These are phyloP conservation scores for Lobosporangium transversale DNA, from an alignment of 192 early-diverging fungal genomes.

Conservation along the genomic window DNA sequence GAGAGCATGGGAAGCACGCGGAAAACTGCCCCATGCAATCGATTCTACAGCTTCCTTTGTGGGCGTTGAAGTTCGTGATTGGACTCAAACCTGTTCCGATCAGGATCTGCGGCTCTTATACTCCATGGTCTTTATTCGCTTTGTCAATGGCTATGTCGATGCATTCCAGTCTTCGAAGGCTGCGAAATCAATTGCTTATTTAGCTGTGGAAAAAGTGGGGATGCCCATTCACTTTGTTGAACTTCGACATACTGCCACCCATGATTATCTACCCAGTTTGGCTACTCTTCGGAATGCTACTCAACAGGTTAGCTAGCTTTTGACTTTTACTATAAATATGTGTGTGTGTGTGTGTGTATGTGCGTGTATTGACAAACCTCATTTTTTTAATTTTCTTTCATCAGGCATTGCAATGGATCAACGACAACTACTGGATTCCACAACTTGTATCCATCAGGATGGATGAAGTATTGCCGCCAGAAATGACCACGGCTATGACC, in stretches of 20 bases:
- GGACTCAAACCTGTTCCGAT: constrained; percentile 36
- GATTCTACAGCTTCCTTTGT: constrained; percentile 72
- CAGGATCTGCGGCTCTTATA: constrained; percentile 63
- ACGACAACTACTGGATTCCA: constrained; percentile 45
- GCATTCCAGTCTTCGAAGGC: constrained; percentile 41
- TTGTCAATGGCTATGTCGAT: constrained; percentile 51
- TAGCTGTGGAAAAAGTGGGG: constrained; percentile 46
- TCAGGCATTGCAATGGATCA: constrained; percentile 50
- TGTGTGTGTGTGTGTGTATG: background rate
- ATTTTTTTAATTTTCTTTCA: background rate
- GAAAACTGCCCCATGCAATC: constrained; percentile 74
- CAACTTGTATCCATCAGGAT: constrained; percentile 37
- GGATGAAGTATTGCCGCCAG: constrained; percentile 21
- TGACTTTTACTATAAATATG: background rate
- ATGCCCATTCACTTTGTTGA: constrained; percentile 50
- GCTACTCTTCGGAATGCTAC: constrained; percentile 37
- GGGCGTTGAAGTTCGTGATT: constrained; percentile 65
- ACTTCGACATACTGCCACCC: constrained; percentile 41
- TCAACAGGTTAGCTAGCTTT: constrained; percentile 15
- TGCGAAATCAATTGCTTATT: constrained; percentile 48
- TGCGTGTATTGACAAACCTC: background rate
- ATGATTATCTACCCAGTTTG: constrained; percentile 46
- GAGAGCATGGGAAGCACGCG: constrained; percentile 75
- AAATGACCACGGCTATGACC: constrained; percentile 25
- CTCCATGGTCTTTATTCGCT: constrained; percentile 54